Conservation (phyloP, 768 basidiomycete genomes). For the Leccinellum rugosiceps region DNA sequence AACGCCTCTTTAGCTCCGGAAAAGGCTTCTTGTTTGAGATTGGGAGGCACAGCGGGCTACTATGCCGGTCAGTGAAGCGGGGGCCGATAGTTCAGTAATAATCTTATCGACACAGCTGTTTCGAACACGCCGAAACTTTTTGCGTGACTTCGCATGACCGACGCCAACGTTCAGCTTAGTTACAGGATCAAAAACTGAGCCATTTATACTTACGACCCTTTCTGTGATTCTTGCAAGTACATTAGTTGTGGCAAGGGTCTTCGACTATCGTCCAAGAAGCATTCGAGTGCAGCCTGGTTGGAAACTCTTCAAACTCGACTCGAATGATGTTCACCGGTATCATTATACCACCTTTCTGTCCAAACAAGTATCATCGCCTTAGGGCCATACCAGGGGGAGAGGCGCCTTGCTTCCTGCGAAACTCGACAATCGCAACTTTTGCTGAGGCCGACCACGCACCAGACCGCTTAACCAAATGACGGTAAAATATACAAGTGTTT, state of each 20-base stretch:
- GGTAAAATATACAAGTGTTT: neutral
- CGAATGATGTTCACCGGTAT: neutral
- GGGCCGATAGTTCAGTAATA: neutral
- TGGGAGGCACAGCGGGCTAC: neutral
- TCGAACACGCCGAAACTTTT: neutral
- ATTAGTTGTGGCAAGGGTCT: neutral
- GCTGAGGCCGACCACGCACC: neutral
- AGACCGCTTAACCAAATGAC: neutral
- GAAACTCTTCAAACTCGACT: neutral
- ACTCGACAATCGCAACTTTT: neutral
- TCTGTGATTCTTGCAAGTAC: too few species aligned
- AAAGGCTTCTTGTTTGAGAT: neutral
- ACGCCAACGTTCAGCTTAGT: neutral
- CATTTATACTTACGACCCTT: neutral
- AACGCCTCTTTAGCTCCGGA: neutral
- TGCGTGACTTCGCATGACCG: neutral
- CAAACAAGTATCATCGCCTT: neutral
- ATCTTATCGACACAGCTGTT: neutral
- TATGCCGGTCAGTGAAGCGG: neutral
- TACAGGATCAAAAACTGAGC: neutral
- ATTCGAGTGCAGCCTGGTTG: neutral
- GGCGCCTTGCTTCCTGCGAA: neutral
- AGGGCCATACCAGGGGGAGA: neutral
- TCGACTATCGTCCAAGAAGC: neutral
- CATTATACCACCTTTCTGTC: neutral